Evolutionary conservation across 2,329 filamentous ascomycete genomes (phyloP).

Genomic region (Magnaporthiopsis incrustans): DNA sequence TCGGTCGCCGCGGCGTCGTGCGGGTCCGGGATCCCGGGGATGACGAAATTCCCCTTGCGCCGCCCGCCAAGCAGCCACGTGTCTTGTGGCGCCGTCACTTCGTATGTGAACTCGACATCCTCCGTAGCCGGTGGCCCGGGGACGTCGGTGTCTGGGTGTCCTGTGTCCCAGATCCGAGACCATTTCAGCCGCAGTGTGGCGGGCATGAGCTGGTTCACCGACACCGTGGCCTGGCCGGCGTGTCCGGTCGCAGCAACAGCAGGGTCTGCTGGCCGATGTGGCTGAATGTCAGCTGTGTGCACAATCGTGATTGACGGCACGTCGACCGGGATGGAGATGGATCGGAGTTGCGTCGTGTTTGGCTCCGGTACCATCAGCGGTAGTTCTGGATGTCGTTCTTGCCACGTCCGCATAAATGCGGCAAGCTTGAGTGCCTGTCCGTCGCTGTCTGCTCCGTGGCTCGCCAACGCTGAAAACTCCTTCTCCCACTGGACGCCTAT

Average conservation of each 20-base stretch:
- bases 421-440: slow-evolving; percentile 20
- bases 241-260: slow-evolving; percentile 16
- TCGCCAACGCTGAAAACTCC: slow-evolving; percentile 40
- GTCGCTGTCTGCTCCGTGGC: slow-evolving; percentile 13
- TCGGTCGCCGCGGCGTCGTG: slow-evolving; percentile 11
- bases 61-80: slow-evolving; percentile 81
- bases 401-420: slow-evolving; percentile 30
- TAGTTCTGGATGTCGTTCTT: slow-evolving; percentile 24
- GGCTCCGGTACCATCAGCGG: slow-evolving; percentile 22
- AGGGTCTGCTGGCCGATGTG: slow-evolving; percentile 30
- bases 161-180: slow-evolving; percentile 55
- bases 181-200: slow-evolving; percentile 55
- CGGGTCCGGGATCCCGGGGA: slow-evolving; percentile 28
- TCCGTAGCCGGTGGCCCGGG: slow-evolving; percentile 20
- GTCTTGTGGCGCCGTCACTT: slow-evolving; percentile 65
- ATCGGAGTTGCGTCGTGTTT: slow-evolving; percentile 35
- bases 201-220: slow-evolving; percentile 56
- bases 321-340: slow-evolving; percentile 83
- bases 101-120: slow-evolving; percentile 72
- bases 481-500: slow-evolving; percentile 37
- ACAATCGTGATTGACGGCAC: slow-evolving; percentile 77
- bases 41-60: slow-evolving; percentile 68
- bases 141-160: slow-evolving; percentile 23
- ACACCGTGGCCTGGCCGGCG: slow-evolving; percentile 33
- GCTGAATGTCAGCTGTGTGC: slow-evolving; percentile 64